Conservation (phyloP, 2,329 filamentous ascomycete genomes). For the Colletotrichum echinochloae region DNA sequence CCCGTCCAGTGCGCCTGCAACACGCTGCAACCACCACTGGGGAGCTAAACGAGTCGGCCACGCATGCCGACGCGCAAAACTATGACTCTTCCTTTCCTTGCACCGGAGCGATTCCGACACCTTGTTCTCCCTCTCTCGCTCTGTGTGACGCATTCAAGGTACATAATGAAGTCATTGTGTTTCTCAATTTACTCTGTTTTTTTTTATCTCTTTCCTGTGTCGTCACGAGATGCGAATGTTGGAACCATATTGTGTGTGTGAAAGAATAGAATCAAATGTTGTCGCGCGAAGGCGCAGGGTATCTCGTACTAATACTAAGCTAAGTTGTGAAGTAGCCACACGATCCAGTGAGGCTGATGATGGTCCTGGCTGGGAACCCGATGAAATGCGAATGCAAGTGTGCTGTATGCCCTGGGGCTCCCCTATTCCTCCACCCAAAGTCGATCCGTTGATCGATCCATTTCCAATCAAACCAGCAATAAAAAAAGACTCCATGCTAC, state of each 20-base stretch:
- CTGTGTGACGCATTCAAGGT: constrained; percentile 9
- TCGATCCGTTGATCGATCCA: constrained; percentile 29
- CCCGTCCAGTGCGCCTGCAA: constrained; percentile 3
- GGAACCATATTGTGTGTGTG: background rate
- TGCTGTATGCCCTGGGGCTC: constrained; percentile 32
- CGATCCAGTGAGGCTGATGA: constrained; percentile 21
- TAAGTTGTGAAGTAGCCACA: constrained; percentile 14
- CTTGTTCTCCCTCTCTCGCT: constrained; percentile 11
- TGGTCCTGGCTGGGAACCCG: constrained; percentile 5
- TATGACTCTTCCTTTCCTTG: constrained; percentile 14
- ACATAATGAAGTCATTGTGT: background rate
- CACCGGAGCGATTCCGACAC: background rate
- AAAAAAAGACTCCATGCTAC: constrained; percentile 32
- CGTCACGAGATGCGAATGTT: background rate
- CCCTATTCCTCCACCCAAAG: constrained; percentile 12
- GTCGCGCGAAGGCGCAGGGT: constrained; percentile 38
- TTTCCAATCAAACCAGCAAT: background rate
- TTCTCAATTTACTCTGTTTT: no score
- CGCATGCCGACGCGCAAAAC: constrained; percentile 21
- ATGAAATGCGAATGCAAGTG: constrained; percentile 31
- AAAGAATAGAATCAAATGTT: constrained; percentile 32
- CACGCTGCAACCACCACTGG: background rate
- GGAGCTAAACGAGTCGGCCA: background rate
- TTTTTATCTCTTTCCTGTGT: background rate
- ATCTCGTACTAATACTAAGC: constrained; percentile 38